Percentiles rank a stretch among this genome's conserved stretches.
These are phyloP conservation scores for Cutaneotrichosporon arboriforme DNA, from an alignment of 1,284 basidiomycete genomes.

Conservation along the genomic window DNA sequence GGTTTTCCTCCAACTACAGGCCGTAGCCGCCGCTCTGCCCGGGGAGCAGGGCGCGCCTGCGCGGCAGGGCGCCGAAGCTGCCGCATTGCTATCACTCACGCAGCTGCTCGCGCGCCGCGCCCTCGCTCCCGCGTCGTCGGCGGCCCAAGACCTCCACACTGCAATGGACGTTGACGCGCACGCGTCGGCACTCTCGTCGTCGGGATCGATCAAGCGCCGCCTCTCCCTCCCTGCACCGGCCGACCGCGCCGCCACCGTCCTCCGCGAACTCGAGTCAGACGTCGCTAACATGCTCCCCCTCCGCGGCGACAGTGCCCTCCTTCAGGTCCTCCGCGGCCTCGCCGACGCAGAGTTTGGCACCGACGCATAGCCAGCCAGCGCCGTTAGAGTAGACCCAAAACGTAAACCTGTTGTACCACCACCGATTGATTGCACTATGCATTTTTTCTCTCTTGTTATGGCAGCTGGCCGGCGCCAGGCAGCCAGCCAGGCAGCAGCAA, in stretches of 20 bases:
- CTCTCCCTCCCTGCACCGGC: not conserved
- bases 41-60: conserved; percentile 58
- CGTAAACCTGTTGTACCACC: no score
- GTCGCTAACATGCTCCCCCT: conserved; percentile 62
- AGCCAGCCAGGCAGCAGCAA: no score
- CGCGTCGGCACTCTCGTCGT: conserved; percentile 34
- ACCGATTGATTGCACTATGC: no score
- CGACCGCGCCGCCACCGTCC: conserved; percentile 4
- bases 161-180: conserved; percentile 25
- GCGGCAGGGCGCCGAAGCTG: conserved; percentile 38
- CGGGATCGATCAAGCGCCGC: conserved; percentile 32
- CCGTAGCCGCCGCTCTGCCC: conserved; percentile 33
- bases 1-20: conserved; percentile 63
- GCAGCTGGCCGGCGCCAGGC: no score
- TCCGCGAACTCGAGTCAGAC: conserved; percentile 67
- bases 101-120: conserved; percentile 53
- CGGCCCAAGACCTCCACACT: no score
- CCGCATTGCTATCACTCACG: conserved; percentile 35
- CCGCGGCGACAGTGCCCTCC: conserved; percentile 48
- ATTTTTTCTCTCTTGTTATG: no score
- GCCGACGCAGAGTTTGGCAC: conserved; percentile 47
- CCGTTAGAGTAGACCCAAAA: no score
- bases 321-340: conserved; percentile 56
- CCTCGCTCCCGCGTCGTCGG: conserved; percentile 47
- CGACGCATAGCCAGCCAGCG: no score